Evolutionary conservation across 1,139 yeast species (phyloP).

Genomic region (Meyerozyma athensensis): DNA sequence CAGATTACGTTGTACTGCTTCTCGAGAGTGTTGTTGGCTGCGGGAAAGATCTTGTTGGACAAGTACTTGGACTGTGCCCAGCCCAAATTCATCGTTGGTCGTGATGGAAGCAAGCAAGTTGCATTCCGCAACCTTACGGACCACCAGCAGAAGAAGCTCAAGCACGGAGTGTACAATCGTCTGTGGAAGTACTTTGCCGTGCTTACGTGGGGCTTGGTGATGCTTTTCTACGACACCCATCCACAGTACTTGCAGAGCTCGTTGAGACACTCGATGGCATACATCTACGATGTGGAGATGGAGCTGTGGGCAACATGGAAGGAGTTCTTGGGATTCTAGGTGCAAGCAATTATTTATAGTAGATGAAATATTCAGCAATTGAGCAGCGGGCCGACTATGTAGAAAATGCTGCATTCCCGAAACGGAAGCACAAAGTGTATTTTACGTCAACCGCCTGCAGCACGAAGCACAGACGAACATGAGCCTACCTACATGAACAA

Average conservation of each 20-base stretch:
- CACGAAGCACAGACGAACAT: too few species aligned
- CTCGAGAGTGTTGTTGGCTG: conserved; percentile 52
- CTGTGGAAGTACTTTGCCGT: conserved; percentile 68
- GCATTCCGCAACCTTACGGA: conserved; percentile 26
- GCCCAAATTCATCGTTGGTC: conserved; percentile 25
- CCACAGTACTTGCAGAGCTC: conserved; percentile 63
- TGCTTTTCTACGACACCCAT: conserved; percentile 64
- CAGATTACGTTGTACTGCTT: conserved; percentile 62
- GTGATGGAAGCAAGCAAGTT: conserved; percentile 19
- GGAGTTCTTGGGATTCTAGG: conserved; percentile 35
- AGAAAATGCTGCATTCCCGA: too few species aligned
- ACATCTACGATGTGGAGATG: conserved; percentile 56
- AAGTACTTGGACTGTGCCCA: conserved; percentile 32
- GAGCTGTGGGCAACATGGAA: conserved; percentile 41
- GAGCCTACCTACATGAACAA: too few species aligned
- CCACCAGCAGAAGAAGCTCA: conserved; percentile 31
- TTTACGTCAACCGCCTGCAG: too few species aligned
- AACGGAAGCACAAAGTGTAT: too few species aligned
- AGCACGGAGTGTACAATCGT: conserved; percentile 30
- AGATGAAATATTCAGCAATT: too few species aligned
- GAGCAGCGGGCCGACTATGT: too few species aligned
- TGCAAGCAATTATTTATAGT: too few species aligned
- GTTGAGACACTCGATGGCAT: conserved; percentile 67
- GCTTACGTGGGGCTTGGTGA: conserved; percentile 71
- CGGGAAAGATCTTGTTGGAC: conserved; percentile 44